Conservation (phyloP, 306 rosid genomes). For the Lithocarpus polystachyus region DNA sequence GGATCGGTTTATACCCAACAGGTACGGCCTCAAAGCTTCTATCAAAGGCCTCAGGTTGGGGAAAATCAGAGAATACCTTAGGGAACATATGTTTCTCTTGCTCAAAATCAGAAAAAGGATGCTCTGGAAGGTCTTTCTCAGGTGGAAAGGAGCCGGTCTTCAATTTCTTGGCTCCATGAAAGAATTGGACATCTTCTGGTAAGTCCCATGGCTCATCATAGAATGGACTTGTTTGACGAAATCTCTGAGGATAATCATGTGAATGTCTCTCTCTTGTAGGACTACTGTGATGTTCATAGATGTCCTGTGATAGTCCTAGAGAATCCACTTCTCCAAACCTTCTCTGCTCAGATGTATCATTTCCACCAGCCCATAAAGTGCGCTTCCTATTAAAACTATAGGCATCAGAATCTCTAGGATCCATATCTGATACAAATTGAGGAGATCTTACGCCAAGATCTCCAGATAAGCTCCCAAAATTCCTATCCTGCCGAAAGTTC, state of each 20-base stretch:
- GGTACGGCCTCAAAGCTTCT: conserved; percentile 55
- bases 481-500: conserved; percentile 40
- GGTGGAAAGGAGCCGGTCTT: conserved; percentile 52
- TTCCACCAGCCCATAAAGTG: conserved; percentile 50
- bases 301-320: conserved; percentile 46
- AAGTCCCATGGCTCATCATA: conserved; percentile 68
- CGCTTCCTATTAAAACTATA: conserved; percentile 46
- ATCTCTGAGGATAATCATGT: conserved; percentile 48
- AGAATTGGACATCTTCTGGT: conserved; percentile 50
- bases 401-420: conserved; percentile 53
- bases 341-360: conserved; percentile 47
- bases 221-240: conserved; percentile 42
- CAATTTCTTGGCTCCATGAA: conserved; percentile 61
- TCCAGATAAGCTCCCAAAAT: conserved; percentile 39
- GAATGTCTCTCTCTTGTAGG: conserved; percentile 59
- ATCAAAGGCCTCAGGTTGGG: conserved; percentile 45
- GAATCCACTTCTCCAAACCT: conserved; percentile 56
- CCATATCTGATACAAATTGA: conserved; percentile 41
- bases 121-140: conserved; percentile 82
- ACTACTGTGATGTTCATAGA: conserved; percentile 47
- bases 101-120: conserved; percentile 57
- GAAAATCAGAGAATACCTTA: conserved; percentile 40
- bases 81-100: conserved; percentile 57
- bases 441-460: conserved; percentile 53
- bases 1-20: conserved; percentile 46